A percentile compares a stretch with the other conserved stretches of the same genome.
phyloP scores from a whole-genome alignment of 2,329 filamentous ascomycete species.

The Calonectria montana region DNA sequence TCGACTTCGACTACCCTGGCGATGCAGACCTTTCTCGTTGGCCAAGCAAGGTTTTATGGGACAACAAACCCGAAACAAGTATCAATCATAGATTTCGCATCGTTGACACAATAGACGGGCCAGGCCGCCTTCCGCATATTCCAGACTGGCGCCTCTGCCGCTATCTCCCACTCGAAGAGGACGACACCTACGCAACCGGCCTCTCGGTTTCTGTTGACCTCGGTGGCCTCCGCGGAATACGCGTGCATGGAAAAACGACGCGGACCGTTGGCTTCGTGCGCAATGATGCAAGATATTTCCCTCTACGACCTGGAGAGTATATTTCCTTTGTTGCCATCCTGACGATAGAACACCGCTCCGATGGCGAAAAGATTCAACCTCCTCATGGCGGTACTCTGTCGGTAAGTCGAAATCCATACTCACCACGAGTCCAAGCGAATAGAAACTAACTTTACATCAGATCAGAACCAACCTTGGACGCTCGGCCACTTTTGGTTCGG shows the following conservation, averaged over 20 bases:
- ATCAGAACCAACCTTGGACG: constrained; percentile 9
- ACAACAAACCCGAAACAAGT: constrained; percentile 3
- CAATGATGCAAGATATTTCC: neutral
- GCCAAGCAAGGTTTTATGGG: constrained; percentile 9
- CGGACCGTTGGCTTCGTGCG: neutral
- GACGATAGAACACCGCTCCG: neutral
- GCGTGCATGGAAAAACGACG: neutral
- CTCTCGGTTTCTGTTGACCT: neutral
- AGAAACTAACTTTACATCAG: neutral
- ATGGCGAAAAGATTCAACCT: neutral
- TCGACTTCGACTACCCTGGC: constrained; percentile 6
- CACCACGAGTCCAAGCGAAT: too few species aligned
- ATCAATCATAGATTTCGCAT: neutral
- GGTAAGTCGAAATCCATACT: neutral
- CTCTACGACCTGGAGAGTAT: neutral
- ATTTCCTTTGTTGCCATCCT: neutral
- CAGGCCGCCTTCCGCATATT: neutral
- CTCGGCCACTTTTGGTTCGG: constrained; percentile 8
- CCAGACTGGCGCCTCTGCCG: neutral
- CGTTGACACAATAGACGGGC: neutral
- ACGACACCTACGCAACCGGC: neutral
- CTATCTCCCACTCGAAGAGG: neutral
- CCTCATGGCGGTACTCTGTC: neutral
- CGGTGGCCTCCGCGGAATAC: neutral
- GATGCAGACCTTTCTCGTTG: neutral